Percentiles rank a stretch among this genome's conserved stretches.
phyloP scores from a whole-genome alignment of 1,284 basidiomycete genomes.

The Ceratobasidium sp. region DNA sequence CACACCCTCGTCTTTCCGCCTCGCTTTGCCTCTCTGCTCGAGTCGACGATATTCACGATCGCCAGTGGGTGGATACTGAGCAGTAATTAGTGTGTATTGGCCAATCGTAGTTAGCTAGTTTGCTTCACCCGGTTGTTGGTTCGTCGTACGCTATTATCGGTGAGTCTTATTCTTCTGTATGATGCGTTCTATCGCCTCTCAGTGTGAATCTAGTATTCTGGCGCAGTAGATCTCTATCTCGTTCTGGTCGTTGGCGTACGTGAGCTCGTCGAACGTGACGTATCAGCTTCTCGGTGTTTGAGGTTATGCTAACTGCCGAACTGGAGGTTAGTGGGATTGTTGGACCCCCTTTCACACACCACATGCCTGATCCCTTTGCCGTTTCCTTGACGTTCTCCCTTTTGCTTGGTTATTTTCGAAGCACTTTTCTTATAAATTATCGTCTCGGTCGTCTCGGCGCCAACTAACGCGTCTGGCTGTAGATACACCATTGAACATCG shows the following conservation, averaged over 20 bases:
- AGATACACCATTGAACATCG: constrained; percentile 35
- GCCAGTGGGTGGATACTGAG: not conserved
- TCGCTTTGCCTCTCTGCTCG: not conserved
- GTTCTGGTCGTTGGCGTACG: not conserved
- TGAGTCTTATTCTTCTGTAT: not conserved
- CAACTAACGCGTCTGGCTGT: constrained; percentile 44
- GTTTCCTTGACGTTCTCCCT: constrained; percentile 1
- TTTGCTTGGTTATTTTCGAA: not conserved
- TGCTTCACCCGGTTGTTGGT: not conserved
- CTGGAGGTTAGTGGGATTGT: constrained; percentile 45
- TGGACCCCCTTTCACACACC: constrained; percentile 20
- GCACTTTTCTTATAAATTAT: constrained; percentile 18
- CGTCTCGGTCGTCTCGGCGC: not conserved
- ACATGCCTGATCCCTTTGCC: constrained; percentile 12
- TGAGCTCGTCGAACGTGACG: constrained; percentile 31
- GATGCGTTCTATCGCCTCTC: constrained; percentile 6
- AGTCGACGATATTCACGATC: constrained; percentile 5
- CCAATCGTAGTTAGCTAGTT: not conserved
- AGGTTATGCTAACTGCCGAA: constrained; percentile 46
- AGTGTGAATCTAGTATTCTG: not conserved
- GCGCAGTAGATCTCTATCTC: not conserved
- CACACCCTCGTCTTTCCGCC: not conserved
- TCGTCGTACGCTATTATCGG: constrained; percentile 1
- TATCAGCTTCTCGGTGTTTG: constrained; percentile 45
- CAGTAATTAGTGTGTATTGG: not conserved